A percentile compares a stretch with the other conserved stretches of the same genome.
Conservation (phyloP, 73 alveolate species). For the Tetrahymena elliotti region DNA sequence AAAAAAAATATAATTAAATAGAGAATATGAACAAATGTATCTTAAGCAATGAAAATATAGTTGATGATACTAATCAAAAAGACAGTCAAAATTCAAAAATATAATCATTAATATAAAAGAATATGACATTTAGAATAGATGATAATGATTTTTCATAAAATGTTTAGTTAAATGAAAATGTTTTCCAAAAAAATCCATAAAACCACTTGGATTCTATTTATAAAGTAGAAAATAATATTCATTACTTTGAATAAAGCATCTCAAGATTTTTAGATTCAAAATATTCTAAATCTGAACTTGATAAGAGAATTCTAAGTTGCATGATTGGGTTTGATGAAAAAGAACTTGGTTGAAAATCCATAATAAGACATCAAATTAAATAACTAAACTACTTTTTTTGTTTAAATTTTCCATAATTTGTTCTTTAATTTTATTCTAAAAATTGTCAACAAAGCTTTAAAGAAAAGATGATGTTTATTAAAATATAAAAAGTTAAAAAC, state of each 20-base stretch:
- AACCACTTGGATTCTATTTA: neutral
- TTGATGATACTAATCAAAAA: neutral
- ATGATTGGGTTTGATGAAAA: neutral
- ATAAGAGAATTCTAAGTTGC: neutral
- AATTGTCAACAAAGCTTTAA: too few species aligned
- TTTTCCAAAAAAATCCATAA: too few species aligned
- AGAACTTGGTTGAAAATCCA: neutral
- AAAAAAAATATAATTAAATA: too few species aligned
- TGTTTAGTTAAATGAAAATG: neutral
- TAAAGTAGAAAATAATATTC: neutral
- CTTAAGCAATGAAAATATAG: neutral
- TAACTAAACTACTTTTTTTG: neutral
- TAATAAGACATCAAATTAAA: too few species aligned
- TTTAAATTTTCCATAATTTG: too few species aligned
- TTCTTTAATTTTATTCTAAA: too few species aligned
- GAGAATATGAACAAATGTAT: neutral
- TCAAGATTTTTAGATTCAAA: too few species aligned
- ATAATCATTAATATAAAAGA: too few species aligned
- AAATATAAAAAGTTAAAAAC: too few species aligned
- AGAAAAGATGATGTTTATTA: too few species aligned
- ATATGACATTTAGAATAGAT: too few species aligned
- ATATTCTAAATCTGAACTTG: neutral
- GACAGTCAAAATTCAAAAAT: neutral
- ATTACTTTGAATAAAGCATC: neutral
- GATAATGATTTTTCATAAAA: neutral